phyloP scores from a whole-genome alignment of 805 yeast species.

The Candida endomychidarum region DNA sequence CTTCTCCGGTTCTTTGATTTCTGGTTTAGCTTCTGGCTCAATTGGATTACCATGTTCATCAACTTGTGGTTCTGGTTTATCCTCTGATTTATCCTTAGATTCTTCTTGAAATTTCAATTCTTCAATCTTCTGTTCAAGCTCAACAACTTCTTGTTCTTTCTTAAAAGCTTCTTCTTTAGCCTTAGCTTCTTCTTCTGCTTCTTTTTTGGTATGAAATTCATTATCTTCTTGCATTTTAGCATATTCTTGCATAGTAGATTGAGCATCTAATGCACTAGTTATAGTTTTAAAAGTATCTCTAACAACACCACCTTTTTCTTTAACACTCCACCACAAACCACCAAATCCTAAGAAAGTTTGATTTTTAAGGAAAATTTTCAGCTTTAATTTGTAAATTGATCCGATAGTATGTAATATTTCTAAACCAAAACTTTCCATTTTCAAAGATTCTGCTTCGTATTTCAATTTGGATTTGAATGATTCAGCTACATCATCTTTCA shows the following conservation, averaged over 20 bases:
- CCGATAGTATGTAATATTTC: slow-evolving; percentile 79
- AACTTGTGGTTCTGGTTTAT: slow-evolving; percentile 25
- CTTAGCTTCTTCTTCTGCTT: slow-evolving; percentile 27
- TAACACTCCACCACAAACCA: slow-evolving; percentile 66
- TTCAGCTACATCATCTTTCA: slow-evolving; percentile 42
- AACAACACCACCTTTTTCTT: slow-evolving; percentile 72
- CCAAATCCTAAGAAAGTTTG: slow-evolving; percentile 65
- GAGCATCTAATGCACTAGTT: slow-evolving; percentile 76
- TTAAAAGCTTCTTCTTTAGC: slow-evolving; percentile 16
- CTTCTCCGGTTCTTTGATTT: slow-evolving; percentile 30
- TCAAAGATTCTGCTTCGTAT: slow-evolving; percentile 80
- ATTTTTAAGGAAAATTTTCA: slow-evolving; percentile 61
- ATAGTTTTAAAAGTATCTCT: slow-evolving; percentile 72
- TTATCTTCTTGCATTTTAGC: slow-evolving; percentile 63
- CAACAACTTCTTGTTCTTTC: slow-evolving; percentile 20
- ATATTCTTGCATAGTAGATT: slow-evolving; percentile 71
- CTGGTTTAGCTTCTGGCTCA: slow-evolving; percentile 13
- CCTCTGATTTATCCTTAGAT: background rate
- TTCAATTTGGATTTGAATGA: slow-evolving; percentile 62
- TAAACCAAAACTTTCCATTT: slow-evolving; percentile 82
- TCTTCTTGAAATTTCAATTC: slow-evolving; percentile 15
- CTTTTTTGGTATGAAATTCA: slow-evolving; percentile 41
- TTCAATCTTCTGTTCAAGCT: slow-evolving; percentile 20
- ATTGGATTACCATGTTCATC: slow-evolving; percentile 12
- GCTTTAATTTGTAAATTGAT: slow-evolving; percentile 63